Base-by-base conservation (phyloP, 2,329 filamentous ascomycete genomes). In the Periconia sp. region DNA sequence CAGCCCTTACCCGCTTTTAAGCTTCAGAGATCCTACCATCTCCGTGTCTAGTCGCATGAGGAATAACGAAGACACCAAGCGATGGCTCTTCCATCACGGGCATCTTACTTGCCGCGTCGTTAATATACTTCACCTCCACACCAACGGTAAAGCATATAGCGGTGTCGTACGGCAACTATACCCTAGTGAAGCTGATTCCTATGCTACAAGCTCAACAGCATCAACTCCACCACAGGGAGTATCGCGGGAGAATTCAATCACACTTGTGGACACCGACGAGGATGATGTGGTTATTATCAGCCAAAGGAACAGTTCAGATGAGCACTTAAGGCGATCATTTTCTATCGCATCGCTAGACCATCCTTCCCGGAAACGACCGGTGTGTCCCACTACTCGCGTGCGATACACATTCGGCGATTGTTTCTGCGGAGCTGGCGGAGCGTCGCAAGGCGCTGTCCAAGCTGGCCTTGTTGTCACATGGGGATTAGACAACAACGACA, bases 401-500 rank as follows among this genome's bases (percentile, higher is more conserved):
- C 32, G 23, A 10, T 55, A 54, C 11, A 54, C 45, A 0, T 54
- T 59, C 19, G 56, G 43, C 0, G 58, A 61, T 26, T 23, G 15
- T 12, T 61, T 53, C 30, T 58, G 51, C 32, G 54, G 56, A 3
- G 41, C 36, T 18, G 58, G 58, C 4, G 56, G 58, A 13, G 50
- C 51, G 1, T 61, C 58, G 7, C 32, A 48, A 24, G 58, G 58
- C n/a, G 58, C 58, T 0, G 9, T 28, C 2, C 38, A 52, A 10
- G 58, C 58, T 1, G 52, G 50, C 4, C 25, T 57, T 1, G 11
- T 24, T 5, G 38, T 58, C 0, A 28, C n/a, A 1, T 59, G 49
- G 43, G 52, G 56, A 8, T 25, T 58, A 1, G 58, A 61, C 7
- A 38, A 46, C 1, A 47, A 59, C 16, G 11, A 44, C 18, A 4